These are phyloP conservation scores for Metschnikowia sp. DNA, from an alignment of 805 yeast genomes.

Conservation along the genomic window DNA sequence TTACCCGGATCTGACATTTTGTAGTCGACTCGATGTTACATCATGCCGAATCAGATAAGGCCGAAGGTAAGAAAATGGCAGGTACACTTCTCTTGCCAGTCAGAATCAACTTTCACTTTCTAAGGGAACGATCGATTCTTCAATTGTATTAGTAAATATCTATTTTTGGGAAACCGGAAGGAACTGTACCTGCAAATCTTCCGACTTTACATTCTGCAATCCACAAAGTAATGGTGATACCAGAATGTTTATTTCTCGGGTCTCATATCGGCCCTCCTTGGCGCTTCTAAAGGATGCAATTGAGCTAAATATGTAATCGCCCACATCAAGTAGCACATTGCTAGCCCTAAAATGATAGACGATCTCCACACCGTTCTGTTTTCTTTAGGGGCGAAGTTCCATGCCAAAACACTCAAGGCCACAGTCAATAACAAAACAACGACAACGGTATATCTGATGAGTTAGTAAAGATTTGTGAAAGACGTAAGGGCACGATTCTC, in stretches of 20 bases:
- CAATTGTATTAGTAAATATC: neutral
- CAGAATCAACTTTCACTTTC: neutral
- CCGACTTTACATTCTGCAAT: neutral
- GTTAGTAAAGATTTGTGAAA: constrained; percentile 1
- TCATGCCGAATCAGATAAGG: too few relatives aligned
- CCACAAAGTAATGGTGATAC: neutral
- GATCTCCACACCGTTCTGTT: constrained; percentile 50
- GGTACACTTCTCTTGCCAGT: neutral
- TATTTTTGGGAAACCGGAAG: neutral
- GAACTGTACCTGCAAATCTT: constrained; percentile 8
- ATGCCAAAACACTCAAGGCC: constrained; percentile 60
- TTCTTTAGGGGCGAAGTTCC: constrained; percentile 84
- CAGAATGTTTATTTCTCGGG: constrained; percentile 48
- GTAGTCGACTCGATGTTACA: too few relatives aligned
- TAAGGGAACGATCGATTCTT: neutral
- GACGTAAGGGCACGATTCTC: too few relatives aligned
- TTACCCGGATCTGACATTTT: constrained; percentile 7
- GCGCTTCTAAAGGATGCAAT: constrained; percentile 86
- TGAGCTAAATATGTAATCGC: constrained; percentile 88
- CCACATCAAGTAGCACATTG: constrained; percentile 86
- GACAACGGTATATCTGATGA: constrained; percentile 63
- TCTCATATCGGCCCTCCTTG: constrained; percentile 85
- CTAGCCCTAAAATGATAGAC: constrained; percentile 56
- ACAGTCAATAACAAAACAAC: constrained; percentile 58
- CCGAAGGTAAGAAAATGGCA: too few relatives aligned